Conservation (phyloP, 306 rosid species). For the Biancaea sappan region DNA sequence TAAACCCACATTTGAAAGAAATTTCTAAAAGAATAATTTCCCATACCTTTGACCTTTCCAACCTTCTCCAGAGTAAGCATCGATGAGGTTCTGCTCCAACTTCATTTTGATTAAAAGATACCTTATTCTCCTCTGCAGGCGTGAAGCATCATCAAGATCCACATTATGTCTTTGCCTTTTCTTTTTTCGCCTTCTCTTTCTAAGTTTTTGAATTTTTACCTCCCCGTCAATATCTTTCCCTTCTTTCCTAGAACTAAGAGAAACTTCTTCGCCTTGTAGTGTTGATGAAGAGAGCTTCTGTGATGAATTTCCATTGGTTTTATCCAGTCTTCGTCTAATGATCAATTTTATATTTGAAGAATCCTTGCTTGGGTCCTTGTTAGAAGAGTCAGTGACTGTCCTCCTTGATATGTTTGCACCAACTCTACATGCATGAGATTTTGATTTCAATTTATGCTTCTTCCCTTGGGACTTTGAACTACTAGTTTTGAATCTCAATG, state of each 20-base stretch:
- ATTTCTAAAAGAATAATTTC: conserved; percentile 3
- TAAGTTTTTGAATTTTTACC: conserved; percentile 38
- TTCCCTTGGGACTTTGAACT: conserved; percentile 45
- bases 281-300: conserved; percentile 44
- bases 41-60: conserved; percentile 95
- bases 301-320: conserved; percentile 43
- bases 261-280: conserved; percentile 41
- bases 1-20: background rate
- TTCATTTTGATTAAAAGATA: conserved; percentile 80
- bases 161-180: conserved; percentile 45
- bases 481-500: conserved; percentile 42
- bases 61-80: conserved; percentile 94
- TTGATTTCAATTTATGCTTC: conserved; percentile 47
- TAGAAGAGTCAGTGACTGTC: conserved; percentile 36
- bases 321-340: conserved; percentile 24
- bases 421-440: conserved; percentile 36
- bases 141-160: conserved; percentile 76
- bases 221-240: conserved; percentile 43
- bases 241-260: conserved; percentile 36
- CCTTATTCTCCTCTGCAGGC: conserved; percentile 80
- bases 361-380: conserved; percentile 44
- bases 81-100: conserved; percentile 91
- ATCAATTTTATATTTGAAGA: conserved; percentile 41
- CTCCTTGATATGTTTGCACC: conserved; percentile 47
- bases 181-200: conserved; percentile 54